A percentile compares a stretch with the other conserved stretches of the same genome.
Evolutionary conservation across 2,329 filamentous ascomycete genomes (phyloP).

Genomic region (Talaromyces sp.): DNA sequence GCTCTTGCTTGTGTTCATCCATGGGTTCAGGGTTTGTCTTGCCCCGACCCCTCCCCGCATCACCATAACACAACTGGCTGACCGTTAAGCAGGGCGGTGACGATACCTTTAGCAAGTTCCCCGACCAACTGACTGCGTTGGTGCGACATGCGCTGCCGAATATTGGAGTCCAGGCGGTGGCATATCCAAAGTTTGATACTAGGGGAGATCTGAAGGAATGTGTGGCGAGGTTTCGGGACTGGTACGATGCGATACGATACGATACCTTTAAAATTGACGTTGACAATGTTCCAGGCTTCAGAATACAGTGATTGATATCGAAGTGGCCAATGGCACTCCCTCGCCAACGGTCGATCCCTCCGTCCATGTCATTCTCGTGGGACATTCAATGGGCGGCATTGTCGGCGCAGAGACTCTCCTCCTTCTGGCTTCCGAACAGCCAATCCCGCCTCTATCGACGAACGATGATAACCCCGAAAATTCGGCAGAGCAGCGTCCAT

Average conservation of each 20-base stretch:
- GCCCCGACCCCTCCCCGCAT: neutral
- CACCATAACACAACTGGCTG: neutral
- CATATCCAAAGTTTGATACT: constrained; percentile 47
- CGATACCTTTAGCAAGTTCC: constrained; percentile 44
- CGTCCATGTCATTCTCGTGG: constrained; percentile 73
- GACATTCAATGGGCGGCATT: constrained; percentile 90
- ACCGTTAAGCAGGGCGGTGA: constrained; percentile 37
- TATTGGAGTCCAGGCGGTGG: constrained; percentile 34
- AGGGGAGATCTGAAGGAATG: constrained; percentile 42
- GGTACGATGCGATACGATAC: constrained; percentile 23
- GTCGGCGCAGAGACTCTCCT: constrained; percentile 86
- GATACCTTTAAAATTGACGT: neutral
- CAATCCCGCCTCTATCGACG: constrained; percentile 33
- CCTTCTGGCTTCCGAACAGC: constrained; percentile 62
- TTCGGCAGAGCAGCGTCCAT: constrained; percentile 22
- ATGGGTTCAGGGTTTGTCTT: constrained; percentile 42
- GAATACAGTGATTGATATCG: constrained; percentile 88
- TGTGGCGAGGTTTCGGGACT: constrained; percentile 42
- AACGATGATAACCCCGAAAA: neutral
- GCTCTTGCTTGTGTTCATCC: constrained; percentile 42
- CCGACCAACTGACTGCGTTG: constrained; percentile 36
- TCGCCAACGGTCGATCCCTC: constrained; percentile 82
- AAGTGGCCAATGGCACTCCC: constrained; percentile 72
- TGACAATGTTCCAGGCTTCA: constrained; percentile 59
- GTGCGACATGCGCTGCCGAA: constrained; percentile 38